Conservation (phyloP, 306 rosid genomes). For the Quercus bicolor region DNA sequence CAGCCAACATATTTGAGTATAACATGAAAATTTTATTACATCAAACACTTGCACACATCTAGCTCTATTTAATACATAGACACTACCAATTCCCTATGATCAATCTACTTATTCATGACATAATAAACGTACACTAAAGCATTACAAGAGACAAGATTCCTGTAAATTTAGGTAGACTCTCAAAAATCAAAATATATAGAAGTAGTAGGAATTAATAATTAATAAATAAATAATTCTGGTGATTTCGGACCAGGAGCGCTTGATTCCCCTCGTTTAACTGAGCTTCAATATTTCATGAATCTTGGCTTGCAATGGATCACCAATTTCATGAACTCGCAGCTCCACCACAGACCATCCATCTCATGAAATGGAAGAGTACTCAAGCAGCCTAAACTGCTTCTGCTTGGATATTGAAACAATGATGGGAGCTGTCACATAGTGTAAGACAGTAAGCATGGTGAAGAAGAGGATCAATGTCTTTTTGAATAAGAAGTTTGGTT, state of each 20-base stretch:
- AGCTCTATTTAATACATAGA: background rate
- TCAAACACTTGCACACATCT: background rate
- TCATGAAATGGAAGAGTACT: constrained; percentile 8
- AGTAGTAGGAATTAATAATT: background rate
- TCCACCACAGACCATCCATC: constrained; percentile 16
- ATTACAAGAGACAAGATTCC: background rate
- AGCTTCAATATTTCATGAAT: constrained; percentile 16
- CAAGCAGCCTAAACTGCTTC: constrained; percentile 1
- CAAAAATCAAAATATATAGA: background rate
- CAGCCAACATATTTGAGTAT: background rate
- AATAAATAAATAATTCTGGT: background rate
- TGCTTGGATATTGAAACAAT: background rate
- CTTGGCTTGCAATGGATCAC: constrained; percentile 15
- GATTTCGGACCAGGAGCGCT: constrained; percentile 75
- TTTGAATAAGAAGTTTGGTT: constrained; percentile 6
- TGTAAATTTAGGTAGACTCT: constrained; percentile 18
- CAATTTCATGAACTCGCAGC: constrained; percentile 5
- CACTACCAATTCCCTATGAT: background rate
- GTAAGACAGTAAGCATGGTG: constrained; percentile 13
- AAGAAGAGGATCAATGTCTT: constrained; percentile 24
- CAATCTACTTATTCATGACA: background rate
- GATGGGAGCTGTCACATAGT: constrained; percentile 3
- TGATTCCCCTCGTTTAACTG: constrained; percentile 54
- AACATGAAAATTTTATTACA: background rate
- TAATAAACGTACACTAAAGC: background rate